Evolutionary conservation across 2,329 filamentous ascomycete species (phyloP).

Genomic region (Pseudogymnoascus sp.): DNA sequence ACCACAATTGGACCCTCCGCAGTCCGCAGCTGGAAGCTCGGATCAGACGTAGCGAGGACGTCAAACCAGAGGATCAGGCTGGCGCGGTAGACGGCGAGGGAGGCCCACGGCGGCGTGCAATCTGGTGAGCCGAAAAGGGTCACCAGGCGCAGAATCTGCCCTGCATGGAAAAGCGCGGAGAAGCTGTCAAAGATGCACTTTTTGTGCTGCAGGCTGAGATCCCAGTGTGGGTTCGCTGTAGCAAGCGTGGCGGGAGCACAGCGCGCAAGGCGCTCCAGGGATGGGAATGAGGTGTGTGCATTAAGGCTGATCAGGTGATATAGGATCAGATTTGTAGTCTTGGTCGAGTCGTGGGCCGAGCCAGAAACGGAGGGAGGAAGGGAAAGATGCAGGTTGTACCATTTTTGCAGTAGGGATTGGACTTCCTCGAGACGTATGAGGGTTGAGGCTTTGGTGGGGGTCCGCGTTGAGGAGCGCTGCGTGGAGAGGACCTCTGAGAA

Average conservation of each 20-base stretch:
- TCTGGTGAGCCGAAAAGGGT: constrained; percentile 43
- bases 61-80: constrained; percentile 55
- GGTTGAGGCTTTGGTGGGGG: constrained; percentile 52
- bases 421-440: constrained; percentile 54
- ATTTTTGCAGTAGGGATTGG: constrained; percentile 53
- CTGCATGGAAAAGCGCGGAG: constrained; percentile 58
- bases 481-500: constrained; percentile 47
- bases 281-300: constrained; percentile 56
- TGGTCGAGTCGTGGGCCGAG: constrained; percentile 47
- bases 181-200: constrained; percentile 54
- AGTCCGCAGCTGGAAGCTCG: constrained; percentile 22
- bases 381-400: constrained; percentile 54
- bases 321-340: constrained; percentile 56
- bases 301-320: constrained; percentile 66
- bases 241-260: constrained; percentile 48
- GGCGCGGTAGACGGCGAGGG: constrained; percentile 60
- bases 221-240: constrained; percentile 33
- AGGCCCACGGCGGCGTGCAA: constrained; percentile 60
- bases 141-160: constrained; percentile 55
- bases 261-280: constrained; percentile 58
- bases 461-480: constrained; percentile 32
- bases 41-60: constrained; percentile 44
- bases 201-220: constrained; percentile 47
- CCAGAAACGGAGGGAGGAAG: constrained; percentile 31
- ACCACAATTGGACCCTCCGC: constrained; percentile 34